Conservation (phyloP, 306 rosid genomes). For the Astragalus glycyphyllos region DNA sequence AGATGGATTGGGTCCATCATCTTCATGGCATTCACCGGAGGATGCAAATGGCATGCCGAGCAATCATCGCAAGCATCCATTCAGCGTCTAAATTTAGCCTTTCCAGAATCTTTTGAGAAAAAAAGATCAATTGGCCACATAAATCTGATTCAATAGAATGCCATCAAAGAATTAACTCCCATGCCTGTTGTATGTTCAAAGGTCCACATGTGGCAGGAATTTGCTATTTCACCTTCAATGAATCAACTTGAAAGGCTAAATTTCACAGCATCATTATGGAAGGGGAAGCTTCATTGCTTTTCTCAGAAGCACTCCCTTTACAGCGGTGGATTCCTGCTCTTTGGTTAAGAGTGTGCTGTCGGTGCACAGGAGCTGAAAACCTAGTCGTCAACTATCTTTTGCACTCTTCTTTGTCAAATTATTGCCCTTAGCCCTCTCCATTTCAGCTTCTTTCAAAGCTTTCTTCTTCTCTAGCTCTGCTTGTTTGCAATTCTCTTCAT, state of each 20-base stretch:
- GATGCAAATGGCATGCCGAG: conserved; percentile 37
- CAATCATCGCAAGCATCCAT: conserved; percentile 40
- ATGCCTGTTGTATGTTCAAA: conserved; percentile 43
- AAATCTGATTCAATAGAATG: conserved; percentile 34
- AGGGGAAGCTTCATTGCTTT: conserved; percentile 43
- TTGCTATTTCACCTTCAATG: conserved; percentile 39
- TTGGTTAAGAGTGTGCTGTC: conserved; percentile 48
- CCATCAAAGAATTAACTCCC: conserved; percentile 46
- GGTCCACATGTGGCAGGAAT: conserved; percentile 40
- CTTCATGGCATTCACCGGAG: conserved; percentile 40
- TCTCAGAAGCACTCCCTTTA: conserved; percentile 49
- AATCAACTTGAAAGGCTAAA: conserved; percentile 38
- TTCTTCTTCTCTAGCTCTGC: conserved; percentile 92
- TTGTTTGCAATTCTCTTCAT: conserved; percentile 90
- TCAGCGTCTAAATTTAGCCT: conserved; percentile 23
- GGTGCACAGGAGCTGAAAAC: conserved; percentile 49
- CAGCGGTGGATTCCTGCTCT: conserved; percentile 48
- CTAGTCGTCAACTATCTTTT: conserved; percentile 62
- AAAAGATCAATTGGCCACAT: conserved; percentile 32
- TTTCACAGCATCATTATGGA: conserved; percentile 35
- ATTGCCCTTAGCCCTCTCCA: conserved; percentile 89
- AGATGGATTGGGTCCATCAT: conserved; percentile 39
- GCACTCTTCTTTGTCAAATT: conserved; percentile 69
- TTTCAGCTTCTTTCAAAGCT: conserved; percentile 88
- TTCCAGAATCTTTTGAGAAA: conserved; percentile 21